Base-by-base conservation (phyloP, 2,329 filamentous ascomycete genomes). In the Fusarium oligoseptatum region DNA sequence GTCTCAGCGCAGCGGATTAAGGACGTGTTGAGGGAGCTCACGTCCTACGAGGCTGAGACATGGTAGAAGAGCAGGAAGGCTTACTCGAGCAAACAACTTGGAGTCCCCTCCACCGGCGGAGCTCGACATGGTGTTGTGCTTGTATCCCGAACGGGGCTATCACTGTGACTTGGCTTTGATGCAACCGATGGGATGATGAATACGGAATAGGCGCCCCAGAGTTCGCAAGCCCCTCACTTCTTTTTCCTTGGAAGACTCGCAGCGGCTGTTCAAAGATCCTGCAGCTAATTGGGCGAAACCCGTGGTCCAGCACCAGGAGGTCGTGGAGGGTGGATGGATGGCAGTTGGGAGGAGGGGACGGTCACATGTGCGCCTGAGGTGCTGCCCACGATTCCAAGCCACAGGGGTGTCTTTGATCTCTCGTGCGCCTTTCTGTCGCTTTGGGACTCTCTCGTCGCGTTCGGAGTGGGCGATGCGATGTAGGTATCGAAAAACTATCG, bases 21-120 rank as follows among this genome's bases (percentile, higher is more conserved):
- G 34, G 41, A 58, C 57, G 70, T 60, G 70, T 61, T 37, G 63
- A 61, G 32, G 27, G 37, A 67, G 45, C 48, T 66, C 60, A 70
- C 64, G 64, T 75, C 74, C 57, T 67, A 67, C 65, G 36, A 70
- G 66, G 65, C 62, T 74, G 68, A 71, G 74, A 73, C 57, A 71
- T 34, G 62, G 66, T 61, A 70, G 65, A 64, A 56, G 64, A 70
- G 70, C 66, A 61, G 67, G 56, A 62, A 76, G 69, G 84, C 89
- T 88, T 90, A 99, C 97, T 88, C 97, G 92, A 84, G 97, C 96
- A 88, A 99, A 99, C 87, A 99, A 92, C 91, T 98, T 98, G 87
- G 97, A 97, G 91, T 98, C 97, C 85, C 97, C 95, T 86, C 94
- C 94, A 84, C 91, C 79, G 72, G 80, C 85, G 71, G 87, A 84